Percentiles rank a stretch among this genome's conserved stretches.
Evolutionary conservation across 176 grass and related monocot species (phyloP).

Genomic region (Zizania latifolia): DNA sequence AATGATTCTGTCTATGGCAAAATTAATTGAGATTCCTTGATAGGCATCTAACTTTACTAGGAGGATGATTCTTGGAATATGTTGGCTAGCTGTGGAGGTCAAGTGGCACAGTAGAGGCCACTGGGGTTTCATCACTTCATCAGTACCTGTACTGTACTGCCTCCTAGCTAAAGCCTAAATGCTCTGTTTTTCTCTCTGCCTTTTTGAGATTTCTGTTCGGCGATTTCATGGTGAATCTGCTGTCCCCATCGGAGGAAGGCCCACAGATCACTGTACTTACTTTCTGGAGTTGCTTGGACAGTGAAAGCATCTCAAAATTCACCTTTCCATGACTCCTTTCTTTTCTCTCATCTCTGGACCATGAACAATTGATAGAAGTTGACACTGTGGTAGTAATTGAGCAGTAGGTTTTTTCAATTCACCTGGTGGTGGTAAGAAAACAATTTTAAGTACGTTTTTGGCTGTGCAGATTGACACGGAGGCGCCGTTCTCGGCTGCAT

Average conservation of each 20-base stretch:
- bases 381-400: background rate
- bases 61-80: background rate
- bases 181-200: background rate
- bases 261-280: background rate
- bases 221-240: background rate
- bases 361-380: background rate
- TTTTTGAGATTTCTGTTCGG: background rate
- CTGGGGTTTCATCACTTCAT: too few species aligned
- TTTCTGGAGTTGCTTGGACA: background rate
- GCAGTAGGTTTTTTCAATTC: background rate
- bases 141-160: too few species aligned
- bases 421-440: too few species aligned
- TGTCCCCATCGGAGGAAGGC: background rate
- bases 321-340: background rate
- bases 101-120: background rate
- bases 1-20: background rate
- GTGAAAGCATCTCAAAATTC: background rate
- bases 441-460: background rate
- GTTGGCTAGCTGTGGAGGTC: background rate
- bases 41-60: background rate
- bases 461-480: slow-evolving; percentile 68
- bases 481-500: slow-evolving; percentile 80
- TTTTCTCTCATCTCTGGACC: background rate
- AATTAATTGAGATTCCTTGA: background rate
- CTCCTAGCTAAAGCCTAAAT: too few species aligned